phyloP scores from a whole-genome alignment of 2,329 filamentous ascomycete genomes.

The Talaromyces sp. region DNA sequence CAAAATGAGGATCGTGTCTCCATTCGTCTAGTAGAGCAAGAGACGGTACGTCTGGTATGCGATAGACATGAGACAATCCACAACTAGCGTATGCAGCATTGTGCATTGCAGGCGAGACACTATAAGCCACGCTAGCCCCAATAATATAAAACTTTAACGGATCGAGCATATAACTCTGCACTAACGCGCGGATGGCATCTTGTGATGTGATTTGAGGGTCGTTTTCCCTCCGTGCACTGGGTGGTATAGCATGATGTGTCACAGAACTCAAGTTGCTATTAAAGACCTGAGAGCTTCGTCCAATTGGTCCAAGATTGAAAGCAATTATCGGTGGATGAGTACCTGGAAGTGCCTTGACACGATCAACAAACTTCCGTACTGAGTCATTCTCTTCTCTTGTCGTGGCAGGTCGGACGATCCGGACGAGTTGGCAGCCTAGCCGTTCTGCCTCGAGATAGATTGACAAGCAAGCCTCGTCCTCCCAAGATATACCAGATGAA shows the following conservation, averaged over 20 bases:
- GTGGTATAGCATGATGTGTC: conserved; percentile 35
- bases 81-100: conserved; percentile 38
- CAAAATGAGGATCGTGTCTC: conserved; percentile 36
- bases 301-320: conserved; percentile 37
- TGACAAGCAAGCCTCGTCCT: conserved; percentile 29
- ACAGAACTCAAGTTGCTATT: conserved; percentile 39
- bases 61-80: conserved; percentile 38
- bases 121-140: conserved; percentile 39
- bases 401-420: conserved; percentile 32
- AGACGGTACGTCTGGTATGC: conserved; percentile 33
- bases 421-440: conserved; percentile 36
- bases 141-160: conserved; percentile 40
- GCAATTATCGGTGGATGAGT: conserved; percentile 33
- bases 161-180: conserved; percentile 39
- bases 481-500: conserved; percentile 28
- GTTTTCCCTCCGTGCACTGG: conserved; percentile 19
- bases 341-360: conserved; percentile 29
- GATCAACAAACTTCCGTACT: conserved; percentile 34
- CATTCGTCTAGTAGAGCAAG: conserved; percentile 35
- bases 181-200: conserved; percentile 36
- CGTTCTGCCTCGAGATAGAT: conserved; percentile 33
- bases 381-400: conserved; percentile 35
- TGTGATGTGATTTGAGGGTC: conserved; percentile 35
- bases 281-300: conserved; percentile 42
- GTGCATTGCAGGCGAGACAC: conserved; percentile 41